Percentiles rank a stretch among this genome's conserved stretches.
phyloP scores from a whole-genome alignment of 2,329 filamentous ascomycete species.

The Furcasterigmium sp. region DNA sequence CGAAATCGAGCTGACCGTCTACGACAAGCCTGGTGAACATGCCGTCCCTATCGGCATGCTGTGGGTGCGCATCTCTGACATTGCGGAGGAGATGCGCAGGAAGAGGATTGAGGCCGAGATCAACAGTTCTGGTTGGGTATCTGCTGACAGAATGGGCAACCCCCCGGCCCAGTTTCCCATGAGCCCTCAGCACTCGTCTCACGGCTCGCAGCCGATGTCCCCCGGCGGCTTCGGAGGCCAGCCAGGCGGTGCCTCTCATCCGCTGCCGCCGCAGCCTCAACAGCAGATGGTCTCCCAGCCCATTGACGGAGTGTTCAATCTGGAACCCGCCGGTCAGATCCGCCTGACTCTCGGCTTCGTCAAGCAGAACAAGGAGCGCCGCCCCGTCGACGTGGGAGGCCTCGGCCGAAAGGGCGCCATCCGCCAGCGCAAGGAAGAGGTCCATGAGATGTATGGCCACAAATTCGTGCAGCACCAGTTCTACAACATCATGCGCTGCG shows the following conservation, averaged over 20 bases:
- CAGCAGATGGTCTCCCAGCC: conserved; percentile 51
- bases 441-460: conserved; percentile 98
- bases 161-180: conserved; percentile 54
- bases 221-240: conserved; percentile 23
- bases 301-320: conserved; percentile 94
- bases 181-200: conserved; percentile 41
- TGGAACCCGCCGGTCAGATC: conserved; percentile 90
- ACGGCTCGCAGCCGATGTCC: conserved; percentile 38
- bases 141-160: conserved; percentile 87
- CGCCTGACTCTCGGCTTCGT: conserved; percentile 87
- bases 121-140: conserved; percentile 93
- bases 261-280: conserved; percentile 23
- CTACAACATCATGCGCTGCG: conserved; percentile 99
- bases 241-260: conserved; percentile 20
- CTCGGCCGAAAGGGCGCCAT: conserved; percentile 94
- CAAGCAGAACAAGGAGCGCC: conserved; percentile 81
- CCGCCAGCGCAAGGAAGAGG: conserved; percentile 94
- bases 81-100: conserved; percentile 92
- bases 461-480: conserved; percentile 99
- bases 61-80: conserved; percentile 95
- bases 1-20: conserved; percentile 95
- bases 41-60: conserved; percentile 90
- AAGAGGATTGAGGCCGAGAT: conserved; percentile 97
- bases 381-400: conserved; percentile 81
- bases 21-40: conserved; percentile 89